These are phyloP conservation scores for Punica granatum DNA, from an alignment of 345 rosid genomes.

Conservation along the genomic window DNA sequence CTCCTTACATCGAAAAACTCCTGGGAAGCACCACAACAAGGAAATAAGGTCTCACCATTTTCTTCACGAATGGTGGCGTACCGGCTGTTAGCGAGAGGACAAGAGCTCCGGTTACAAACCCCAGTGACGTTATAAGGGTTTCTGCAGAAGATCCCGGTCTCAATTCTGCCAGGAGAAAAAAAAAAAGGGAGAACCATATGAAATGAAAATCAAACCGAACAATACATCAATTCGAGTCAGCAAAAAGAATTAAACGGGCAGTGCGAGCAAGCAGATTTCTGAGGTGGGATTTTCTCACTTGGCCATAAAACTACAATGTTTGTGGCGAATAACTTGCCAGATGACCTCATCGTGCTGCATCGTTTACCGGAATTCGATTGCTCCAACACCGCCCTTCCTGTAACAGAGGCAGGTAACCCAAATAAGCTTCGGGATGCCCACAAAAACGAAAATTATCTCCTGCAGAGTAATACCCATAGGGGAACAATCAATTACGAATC, in stretches of 20 bases:
- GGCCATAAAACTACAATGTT: constrained; percentile 96
- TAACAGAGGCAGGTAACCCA: background rate
- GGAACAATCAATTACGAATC: background rate
- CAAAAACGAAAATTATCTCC: background rate
- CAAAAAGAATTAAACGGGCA: background rate
- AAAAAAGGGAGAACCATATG: background rate
- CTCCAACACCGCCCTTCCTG: background rate
- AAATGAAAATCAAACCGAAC: background rate
- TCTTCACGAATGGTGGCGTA: constrained; percentile 93
- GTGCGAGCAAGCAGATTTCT: background rate
- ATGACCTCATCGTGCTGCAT: constrained; percentile 98
- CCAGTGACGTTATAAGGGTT: constrained; percentile 96
- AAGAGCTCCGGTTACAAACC: constrained; percentile 86
- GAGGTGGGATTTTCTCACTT: constrained; percentile 31
- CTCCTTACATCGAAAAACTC: too few species aligned
- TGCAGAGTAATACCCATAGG: background rate
- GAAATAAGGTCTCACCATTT: constrained; percentile 38
- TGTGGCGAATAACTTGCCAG: constrained; percentile 97
- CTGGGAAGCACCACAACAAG: background rate
- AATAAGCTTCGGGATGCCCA: background rate
- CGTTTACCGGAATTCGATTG: constrained; percentile 10
- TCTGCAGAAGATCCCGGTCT: constrained; percentile 83
- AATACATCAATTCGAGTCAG: background rate
- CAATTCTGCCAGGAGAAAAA: constrained; percentile 42
- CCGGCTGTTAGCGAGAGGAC: constrained; percentile 95